Base-by-base conservation (phyloP, 2,329 filamentous ascomycete species). In the Aspergillus pseudotamarii region DNA sequence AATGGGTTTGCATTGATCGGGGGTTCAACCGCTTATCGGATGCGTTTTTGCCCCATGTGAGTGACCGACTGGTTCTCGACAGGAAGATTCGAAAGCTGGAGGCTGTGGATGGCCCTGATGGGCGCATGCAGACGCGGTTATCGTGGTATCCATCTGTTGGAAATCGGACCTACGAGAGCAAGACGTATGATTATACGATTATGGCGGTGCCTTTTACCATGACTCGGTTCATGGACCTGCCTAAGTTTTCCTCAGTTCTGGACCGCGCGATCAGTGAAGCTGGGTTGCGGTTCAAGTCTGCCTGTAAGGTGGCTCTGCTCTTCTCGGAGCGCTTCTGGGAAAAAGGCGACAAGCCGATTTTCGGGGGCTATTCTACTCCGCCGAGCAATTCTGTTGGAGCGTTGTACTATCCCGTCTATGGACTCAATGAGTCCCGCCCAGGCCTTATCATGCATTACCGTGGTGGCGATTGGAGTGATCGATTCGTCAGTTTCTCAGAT, bases 151-250 rank as follows among this genome's bases (percentile, higher is more conserved):
- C 69, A n/a, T 63, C 48, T 21, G 57, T 67, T 28, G 62, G 56
- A 2, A 70, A 73, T 45, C 66, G 68, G n/a, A 72, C 69, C 16
- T 66, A 54, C 43, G 66, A 72, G 34, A 67, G 69, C 4, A 73
- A 76, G n/a, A 67, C 70, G 1, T 80, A 78, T 38, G 78, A 80
- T 59, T 79, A 79, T 60, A 69, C 77, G 1, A 73, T 80, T 48
- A 78, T 78, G 67, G 75, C 75, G 9, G 74, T 75, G 0, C 78
- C 78, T 0, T 74, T 80, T 54, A 80, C 77, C 28, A 67, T 78
- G 57, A 72, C 76, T 21, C 73, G 76, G 34, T 76, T 77, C 60
- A 78, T 76, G 78, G 71, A 79, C 6, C 60, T 79, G 1, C 77
- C 78, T 0, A 64, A 66, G 6, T 79, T 76, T 66, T 79, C 78